A percentile compares a stretch with the other conserved stretches of the same genome.
phyloP scores from a whole-genome alignment of 2,329 filamentous ascomycete species.

The Coniosporium tulheliwenetii region DNA sequence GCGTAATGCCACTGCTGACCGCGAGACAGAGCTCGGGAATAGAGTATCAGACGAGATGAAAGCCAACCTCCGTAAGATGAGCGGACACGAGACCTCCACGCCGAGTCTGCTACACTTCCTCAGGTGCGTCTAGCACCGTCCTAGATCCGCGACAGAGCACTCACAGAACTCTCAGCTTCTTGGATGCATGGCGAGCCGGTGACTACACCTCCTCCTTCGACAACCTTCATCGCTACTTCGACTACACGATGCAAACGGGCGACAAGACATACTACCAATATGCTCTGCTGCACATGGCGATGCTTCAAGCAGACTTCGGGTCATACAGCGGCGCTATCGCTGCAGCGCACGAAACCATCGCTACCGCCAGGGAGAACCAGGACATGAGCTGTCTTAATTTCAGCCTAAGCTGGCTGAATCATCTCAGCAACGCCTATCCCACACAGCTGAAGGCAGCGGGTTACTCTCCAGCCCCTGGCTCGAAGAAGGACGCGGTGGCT shows the following conservation, averaged over 20 bases:
- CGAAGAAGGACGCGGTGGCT: conserved; percentile 63
- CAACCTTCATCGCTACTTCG: conserved; percentile 84
- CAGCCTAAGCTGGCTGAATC: conserved; percentile 87
- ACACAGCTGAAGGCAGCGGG: conserved; percentile 53
- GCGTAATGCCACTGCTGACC: conserved; percentile 3
- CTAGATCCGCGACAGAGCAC: conserved; percentile 3
- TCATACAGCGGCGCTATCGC: conserved; percentile 81
- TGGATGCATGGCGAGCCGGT: conserved; percentile 82
- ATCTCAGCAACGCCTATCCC: conserved; percentile 78
- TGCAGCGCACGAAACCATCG: conserved; percentile 87
- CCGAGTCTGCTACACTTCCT: conserved; percentile 66
- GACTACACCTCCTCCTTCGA: conserved; percentile 87
- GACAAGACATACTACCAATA: conserved; percentile 88
- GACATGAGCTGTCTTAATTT: conserved; percentile 91
- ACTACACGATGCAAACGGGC: conserved; percentile 79
- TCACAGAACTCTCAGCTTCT: conserved; percentile 40
- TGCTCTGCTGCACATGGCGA: conserved; percentile 80
- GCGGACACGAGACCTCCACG: conserved; percentile 50
- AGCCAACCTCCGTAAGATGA: conserved; percentile 50
- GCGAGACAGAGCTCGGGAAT: conserved; percentile 51
- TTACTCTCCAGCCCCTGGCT: conserved; percentile 58
- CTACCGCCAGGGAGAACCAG: conserved; percentile 84
- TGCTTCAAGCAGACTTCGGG: conserved; percentile 89
- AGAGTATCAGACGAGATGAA: conserved; percentile 63
- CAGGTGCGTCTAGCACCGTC: conserved; percentile 28